Conservation (phyloP, 2,329 filamentous ascomycete species). For the Cytospora schulzeri region DNA sequence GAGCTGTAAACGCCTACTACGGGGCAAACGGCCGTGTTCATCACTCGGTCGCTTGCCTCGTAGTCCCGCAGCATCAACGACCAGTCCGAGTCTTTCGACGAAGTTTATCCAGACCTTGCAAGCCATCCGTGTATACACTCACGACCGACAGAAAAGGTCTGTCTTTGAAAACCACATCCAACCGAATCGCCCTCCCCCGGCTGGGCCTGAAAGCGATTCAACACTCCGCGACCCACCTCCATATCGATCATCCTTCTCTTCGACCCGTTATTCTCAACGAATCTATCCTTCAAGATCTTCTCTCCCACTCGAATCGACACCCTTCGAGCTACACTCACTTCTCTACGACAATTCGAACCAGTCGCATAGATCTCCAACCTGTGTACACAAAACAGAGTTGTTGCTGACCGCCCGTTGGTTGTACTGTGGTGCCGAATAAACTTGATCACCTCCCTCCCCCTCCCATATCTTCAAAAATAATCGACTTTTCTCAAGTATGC, state of each 20-base stretch:
- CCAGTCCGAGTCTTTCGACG: conserved; percentile 67
- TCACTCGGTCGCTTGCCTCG: conserved; percentile 57
- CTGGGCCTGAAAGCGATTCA: conserved; percentile 20
- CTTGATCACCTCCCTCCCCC: neutral
- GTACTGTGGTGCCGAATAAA: neutral
- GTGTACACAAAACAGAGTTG: neutral
- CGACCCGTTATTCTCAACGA: neutral
- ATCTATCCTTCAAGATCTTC: neutral
- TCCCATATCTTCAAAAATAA: neutral
- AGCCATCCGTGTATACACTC: conserved; percentile 35
- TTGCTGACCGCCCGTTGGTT: neutral
- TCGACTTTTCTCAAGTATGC: neutral
- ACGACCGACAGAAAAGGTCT: conserved; percentile 38
- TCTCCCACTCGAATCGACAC: conserved; percentile 3
- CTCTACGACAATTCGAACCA: neutral
- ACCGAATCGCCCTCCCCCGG: conserved; percentile 27
- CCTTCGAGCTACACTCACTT: neutral
- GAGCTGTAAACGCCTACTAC: conserved; percentile 91
- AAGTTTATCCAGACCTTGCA: conserved; percentile 65
- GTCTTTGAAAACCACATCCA: conserved; percentile 39
- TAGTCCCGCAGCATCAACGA: conserved; percentile 87
- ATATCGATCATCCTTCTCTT: conserved; percentile 1
- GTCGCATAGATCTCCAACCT: neutral
- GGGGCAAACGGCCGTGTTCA: conserved; percentile 55
- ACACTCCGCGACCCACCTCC: conserved; percentile 8